These are phyloP conservation scores for Pouteria campechiana DNA, from an alignment of 179 eudicot genomes.

Conservation along the genomic window DNA sequence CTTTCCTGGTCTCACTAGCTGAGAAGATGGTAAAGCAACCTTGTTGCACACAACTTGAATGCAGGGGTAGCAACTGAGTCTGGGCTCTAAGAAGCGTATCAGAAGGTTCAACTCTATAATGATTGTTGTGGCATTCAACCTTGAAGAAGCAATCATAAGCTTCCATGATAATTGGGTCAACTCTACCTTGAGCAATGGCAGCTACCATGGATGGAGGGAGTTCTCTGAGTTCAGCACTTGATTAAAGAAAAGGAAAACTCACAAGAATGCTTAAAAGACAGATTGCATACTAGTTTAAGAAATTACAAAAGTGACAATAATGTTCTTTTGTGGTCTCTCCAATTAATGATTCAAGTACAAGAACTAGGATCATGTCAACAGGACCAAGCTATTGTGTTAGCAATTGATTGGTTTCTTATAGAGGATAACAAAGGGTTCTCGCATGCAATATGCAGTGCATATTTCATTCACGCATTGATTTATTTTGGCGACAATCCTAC, in stretches of 20 bases:
- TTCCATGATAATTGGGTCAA: slow-evolving; percentile 65
- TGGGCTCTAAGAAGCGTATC: not conserved
- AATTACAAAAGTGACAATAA: not conserved
- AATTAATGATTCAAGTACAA: not conserved
- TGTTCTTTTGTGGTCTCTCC: not conserved
- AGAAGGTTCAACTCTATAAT: not conserved
- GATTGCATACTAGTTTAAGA: not conserved
- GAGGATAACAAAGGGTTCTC: no score
- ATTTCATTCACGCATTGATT: no score
- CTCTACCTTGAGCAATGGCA: slow-evolving; percentile 59
- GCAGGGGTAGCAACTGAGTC: slow-evolving; percentile 9
- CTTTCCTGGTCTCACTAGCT: slow-evolving; percentile 16
- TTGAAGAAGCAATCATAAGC: slow-evolving; percentile 34
- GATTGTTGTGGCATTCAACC: slow-evolving; percentile 3
- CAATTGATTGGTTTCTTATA: no score
- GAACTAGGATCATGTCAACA: not conserved
- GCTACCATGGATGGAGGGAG: slow-evolving; percentile 42
- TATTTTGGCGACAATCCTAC: no score
- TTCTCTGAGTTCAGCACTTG: slow-evolving; percentile 22
- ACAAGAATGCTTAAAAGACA: not conserved
- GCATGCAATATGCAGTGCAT: no score
- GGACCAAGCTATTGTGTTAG: no score
- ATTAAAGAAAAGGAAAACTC: slow-evolving; percentile 20
- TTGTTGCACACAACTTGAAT: no score
- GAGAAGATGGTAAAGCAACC: slow-evolving; percentile 45